Evolutionary conservation across 208 protist genomes (phyloP), one percentile per base, ranked within the genome.

Genomic region (Leptomonas pyrrhocoris): DNA sequence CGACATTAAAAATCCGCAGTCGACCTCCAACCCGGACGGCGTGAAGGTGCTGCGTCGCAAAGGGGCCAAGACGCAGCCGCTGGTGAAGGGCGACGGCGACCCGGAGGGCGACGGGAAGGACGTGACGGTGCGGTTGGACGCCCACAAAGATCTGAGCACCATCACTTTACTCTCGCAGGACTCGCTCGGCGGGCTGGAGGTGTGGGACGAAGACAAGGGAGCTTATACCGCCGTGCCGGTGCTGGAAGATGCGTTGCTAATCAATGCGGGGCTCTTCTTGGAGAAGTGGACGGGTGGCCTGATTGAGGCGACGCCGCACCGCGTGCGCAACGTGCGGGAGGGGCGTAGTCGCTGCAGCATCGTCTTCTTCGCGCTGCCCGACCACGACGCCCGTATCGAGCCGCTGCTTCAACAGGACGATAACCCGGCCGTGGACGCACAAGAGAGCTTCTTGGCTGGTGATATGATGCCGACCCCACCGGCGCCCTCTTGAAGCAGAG

Each of bases 201-300:
- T 94, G 43, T 95, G 85, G 83, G 88, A 96, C 61, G 83, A 85
- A 40, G 82, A 85, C 65, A 76, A 79, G 66, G 60, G 81, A 42
- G 70, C 77, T 57, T 96, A 85, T 73, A 68, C 77, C 25, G 54
- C 84, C 36, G 88, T 94, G 23, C 88, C 91, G 19, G 88, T 94
- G 59, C 85, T 94, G 3, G 88, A 94, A 56, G 91, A 96, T 56
- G 88, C 88, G 51, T 77, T 96, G 51, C 79, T 96, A 25, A 85
- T 96, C 42, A 96, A 96, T 75, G 88, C 88, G 7, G 91, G 91
- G 18, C 27, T 93, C n/a, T 93, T 96, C 56, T 68, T 96, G 27
- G 88, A 96, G 80, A 90, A 90, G 77, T 96, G 91, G 88, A 94
- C 91, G 4, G 88, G 85, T 34, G 88, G 87, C 8, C 63, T 94